These are phyloP conservation scores for Leccinum boreale DNA, from an alignment of 768 basidiomycete species.

Conservation along the genomic window DNA sequence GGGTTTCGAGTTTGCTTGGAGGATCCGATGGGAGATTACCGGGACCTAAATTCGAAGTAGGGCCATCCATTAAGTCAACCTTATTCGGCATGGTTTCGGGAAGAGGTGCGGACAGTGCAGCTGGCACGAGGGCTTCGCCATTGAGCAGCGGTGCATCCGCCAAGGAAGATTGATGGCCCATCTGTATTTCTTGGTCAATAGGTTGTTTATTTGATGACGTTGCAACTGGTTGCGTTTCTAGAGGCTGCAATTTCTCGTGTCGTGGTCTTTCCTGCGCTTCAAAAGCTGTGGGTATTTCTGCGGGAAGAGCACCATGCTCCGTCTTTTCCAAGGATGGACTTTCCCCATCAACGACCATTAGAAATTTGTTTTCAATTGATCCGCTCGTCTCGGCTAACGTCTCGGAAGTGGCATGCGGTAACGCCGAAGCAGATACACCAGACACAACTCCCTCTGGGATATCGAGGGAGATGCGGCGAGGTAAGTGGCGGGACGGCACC, in stretches of 20 bases:
- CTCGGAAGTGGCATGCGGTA: not conserved
- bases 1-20: not conserved
- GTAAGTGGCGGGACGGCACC: slow-evolving; percentile 21
- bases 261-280: not conserved
- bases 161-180: not conserved
- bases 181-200: not conserved
- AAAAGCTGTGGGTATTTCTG: not conserved
- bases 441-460: not conserved
- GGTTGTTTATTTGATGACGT: not conserved
- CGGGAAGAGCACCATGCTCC: not conserved
- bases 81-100: not conserved
- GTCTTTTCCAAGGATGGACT: not conserved
- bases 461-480: slow-evolving; percentile 14
- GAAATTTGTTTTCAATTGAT: not conserved
- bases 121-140: not conserved
- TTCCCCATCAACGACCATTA: slow-evolving; percentile 5
- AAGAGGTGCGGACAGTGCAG: not conserved
- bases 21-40: not conserved
- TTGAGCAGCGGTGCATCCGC: not conserved
- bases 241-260: not conserved
- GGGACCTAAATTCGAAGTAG: not conserved
- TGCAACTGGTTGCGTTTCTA: not conserved
- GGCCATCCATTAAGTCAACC: slow-evolving; percentile 1
- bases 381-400: not conserved
- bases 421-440: not conserved